Conservation (phyloP, 441 rosid species). For the Iberis amara region DNA sequence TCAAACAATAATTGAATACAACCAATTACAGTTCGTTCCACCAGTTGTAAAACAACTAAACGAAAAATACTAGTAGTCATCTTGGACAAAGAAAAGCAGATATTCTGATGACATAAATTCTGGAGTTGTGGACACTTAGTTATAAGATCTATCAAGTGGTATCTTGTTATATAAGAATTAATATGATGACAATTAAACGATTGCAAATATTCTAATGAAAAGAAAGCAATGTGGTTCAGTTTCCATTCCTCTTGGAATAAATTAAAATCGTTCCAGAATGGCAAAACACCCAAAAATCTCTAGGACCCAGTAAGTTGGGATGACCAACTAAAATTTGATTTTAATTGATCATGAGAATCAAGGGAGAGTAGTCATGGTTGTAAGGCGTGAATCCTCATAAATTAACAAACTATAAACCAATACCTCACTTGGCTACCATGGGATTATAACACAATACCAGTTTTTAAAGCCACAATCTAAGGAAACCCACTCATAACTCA, state of each 20-base stretch:
- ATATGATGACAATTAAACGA: conserved; percentile 9
- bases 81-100: neutral
- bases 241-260: conserved; percentile 12
- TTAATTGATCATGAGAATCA: conserved; percentile 11
- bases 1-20: conserved; percentile 7
- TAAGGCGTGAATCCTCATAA: too few species aligned
- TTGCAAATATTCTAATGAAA: conserved; percentile 5
- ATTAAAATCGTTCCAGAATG: neutral
- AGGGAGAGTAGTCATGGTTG: conserved; percentile 1
- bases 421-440: too few species aligned
- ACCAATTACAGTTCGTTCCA: neutral
- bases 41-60: conserved; percentile 18
- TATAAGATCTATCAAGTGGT: neutral
- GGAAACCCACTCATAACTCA: too few species aligned
- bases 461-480: too few species aligned
- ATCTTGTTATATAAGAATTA: neutral
- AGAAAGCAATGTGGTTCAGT: conserved; percentile 7
- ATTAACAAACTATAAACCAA: too few species aligned
- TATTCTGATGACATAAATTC: neutral
- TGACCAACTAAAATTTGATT: neutral
- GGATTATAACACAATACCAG: too few species aligned
- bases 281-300: conserved; percentile 6
- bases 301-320: conserved; percentile 1
- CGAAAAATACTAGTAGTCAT: conserved; percentile 8
- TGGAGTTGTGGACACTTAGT: conserved; percentile 13